Evolutionary conservation across 2,329 filamentous ascomycete species (phyloP).

Genomic region (Cercospora citrullina): DNA sequence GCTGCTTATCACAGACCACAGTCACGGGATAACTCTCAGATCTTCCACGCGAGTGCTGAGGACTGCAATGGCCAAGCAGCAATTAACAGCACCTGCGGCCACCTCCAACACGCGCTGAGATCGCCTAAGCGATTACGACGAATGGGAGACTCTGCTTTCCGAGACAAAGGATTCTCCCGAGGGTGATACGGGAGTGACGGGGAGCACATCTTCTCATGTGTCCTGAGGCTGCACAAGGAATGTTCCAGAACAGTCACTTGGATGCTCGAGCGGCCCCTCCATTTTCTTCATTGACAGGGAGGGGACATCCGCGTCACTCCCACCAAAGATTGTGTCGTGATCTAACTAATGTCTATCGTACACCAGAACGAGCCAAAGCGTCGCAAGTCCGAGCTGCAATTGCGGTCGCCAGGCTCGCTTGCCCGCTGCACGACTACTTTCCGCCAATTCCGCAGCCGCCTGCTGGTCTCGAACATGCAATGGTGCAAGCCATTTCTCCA

Average conservation of each 20-base stretch:
- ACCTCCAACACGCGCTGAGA: neutral
- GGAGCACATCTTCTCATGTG: neutral
- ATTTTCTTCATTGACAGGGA: neutral
- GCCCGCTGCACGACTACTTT: constrained; percentile 11
- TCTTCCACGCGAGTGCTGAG: neutral
- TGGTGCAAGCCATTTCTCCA: constrained; percentile 13
- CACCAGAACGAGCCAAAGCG: constrained; percentile 23
- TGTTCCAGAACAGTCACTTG: neutral
- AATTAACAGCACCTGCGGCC: neutral
- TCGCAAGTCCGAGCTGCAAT: constrained; percentile 17
- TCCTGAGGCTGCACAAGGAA: neutral
- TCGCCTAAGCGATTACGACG: neutral
- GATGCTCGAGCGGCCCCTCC: neutral
- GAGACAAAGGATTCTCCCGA: neutral
- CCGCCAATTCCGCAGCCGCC: neutral
- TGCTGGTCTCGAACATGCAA: neutral
- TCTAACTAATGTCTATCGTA: neutral
- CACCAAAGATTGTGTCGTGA: too few species aligned
- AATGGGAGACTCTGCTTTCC: neutral
- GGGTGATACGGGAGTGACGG: too few species aligned
- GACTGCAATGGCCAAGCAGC: neutral
- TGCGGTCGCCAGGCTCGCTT: constrained; percentile 9
- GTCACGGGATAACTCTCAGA: neutral
- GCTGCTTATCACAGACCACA: neutral
- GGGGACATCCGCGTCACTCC: too few species aligned